These are phyloP conservation scores for Combretum micranthum DNA, from an alignment of 345 rosid species.

Conservation along the genomic window DNA sequence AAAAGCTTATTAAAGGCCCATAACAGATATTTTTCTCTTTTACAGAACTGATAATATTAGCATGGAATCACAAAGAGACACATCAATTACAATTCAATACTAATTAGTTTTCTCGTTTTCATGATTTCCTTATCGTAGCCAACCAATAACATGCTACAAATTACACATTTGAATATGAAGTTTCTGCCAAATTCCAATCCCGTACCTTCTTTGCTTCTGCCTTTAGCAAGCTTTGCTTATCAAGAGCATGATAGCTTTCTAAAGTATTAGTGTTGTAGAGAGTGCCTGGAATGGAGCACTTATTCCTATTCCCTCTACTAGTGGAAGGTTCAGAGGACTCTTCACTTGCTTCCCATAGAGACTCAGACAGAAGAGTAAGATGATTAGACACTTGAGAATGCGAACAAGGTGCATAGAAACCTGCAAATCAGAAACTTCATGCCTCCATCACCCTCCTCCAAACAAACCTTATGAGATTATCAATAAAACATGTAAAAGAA, in stretches of 20 bases:
- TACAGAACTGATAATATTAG: too few relatives aligned
- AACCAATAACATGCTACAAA: too few relatives aligned
- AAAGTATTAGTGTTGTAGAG: constrained; percentile 76
- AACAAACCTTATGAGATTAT: not conserved
- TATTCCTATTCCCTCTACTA: constrained; percentile 56
- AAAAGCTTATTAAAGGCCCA: too few relatives aligned
- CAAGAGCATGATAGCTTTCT: constrained; percentile 58
- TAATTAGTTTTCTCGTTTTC: too few relatives aligned
- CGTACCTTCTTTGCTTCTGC: constrained; percentile 67
- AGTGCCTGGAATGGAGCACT: constrained; percentile 73
- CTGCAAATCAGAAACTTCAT: constrained; percentile 22
- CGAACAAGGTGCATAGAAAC: constrained; percentile 86
- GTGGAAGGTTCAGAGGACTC: constrained; percentile 17
- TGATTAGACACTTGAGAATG: constrained; percentile 69
- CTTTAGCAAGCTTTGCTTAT: constrained; percentile 56
- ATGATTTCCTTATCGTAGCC: too few relatives aligned
- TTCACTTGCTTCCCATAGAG: constrained; percentile 36
- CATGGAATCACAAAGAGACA: too few relatives aligned
- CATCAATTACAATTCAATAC: too few relatives aligned
- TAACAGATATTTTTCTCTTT: too few relatives aligned
- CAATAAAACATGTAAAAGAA: not conserved
- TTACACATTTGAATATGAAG: too few relatives aligned
- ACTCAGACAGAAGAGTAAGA: constrained; percentile 64
- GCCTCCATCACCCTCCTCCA: not conserved
- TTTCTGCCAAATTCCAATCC: not conserved